Conservation (phyloP, 2,329 filamentous ascomycete genomes). For the Elsinoe batatas region DNA sequence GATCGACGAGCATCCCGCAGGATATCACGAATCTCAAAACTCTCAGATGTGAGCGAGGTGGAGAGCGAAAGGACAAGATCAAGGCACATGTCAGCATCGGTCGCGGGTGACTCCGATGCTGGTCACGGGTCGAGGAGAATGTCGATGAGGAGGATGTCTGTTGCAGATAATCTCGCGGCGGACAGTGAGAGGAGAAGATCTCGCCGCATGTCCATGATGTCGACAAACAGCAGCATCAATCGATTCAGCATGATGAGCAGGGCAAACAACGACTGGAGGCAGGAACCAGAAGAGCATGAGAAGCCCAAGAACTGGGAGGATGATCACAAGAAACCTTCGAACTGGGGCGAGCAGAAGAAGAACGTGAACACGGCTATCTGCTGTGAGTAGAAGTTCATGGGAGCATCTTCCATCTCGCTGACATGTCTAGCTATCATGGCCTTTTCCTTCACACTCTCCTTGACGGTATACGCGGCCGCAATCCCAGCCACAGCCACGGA, state of each 20-base stretch:
- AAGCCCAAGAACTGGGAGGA: slow-evolving; percentile 9
- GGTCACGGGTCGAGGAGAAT: background rate
- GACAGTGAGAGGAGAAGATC: slow-evolving; percentile 10
- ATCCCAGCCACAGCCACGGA: background rate
- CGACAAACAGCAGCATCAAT: slow-evolving; percentile 3
- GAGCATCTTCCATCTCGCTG: background rate
- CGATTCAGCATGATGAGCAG: slow-evolving; percentile 11
- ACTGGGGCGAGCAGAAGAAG: slow-evolving; percentile 13
- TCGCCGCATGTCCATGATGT: slow-evolving; percentile 11
- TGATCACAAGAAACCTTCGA: slow-evolving; percentile 7
- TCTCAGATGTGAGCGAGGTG: slow-evolving; percentile 12
- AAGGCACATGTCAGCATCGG: slow-evolving; percentile 9
- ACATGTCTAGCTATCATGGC: background rate
- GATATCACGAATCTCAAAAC: slow-evolving; percentile 12
- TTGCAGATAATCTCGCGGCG: slow-evolving; percentile 10
- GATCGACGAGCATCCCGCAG: slow-evolving; percentile 6
- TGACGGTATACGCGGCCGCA: slow-evolving; percentile 6
- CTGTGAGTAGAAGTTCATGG: background rate
- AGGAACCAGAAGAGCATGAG: slow-evolving; percentile 3
- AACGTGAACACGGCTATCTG: slow-evolving; percentile 7
- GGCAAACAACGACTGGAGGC: slow-evolving; percentile 7
- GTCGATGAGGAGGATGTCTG: slow-evolving; percentile 9
- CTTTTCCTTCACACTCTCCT: slow-evolving; percentile 5
- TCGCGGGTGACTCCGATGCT: background rate
- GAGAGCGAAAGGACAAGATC: slow-evolving; percentile 12